Base-by-base conservation (phyloP, 2,329 filamentous ascomycete genomes). In the Fusarium zealandicum region DNA sequence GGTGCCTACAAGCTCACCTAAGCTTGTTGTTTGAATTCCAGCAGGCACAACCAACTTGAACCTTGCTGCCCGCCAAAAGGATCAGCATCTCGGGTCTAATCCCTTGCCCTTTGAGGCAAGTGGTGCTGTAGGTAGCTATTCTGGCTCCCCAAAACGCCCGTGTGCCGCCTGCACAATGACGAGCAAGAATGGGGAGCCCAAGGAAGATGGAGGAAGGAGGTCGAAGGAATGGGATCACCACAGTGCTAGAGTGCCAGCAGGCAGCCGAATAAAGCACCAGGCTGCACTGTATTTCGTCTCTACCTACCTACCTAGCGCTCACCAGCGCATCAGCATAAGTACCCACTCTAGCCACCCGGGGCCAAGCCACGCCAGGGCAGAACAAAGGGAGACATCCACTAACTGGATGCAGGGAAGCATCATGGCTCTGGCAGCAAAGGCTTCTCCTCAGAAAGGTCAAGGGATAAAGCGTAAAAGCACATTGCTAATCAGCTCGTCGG, bases 111-210 rank as follows among this genome's bases (percentile, higher is more conserved):
- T 50, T 46, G 11, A 10, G 22, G 17, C 41, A 18, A 32, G 16
- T 46, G 50, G 40, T 16, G 36, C 28, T 30, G 22, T 3, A 25
- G 22, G 6, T 25, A 39, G 36, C 16, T 38, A 38, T 32, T 22
- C 14, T 20, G 7, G 22, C 41, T 39, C 10, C 11, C 20, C 25
- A 27, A 41, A 42, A 27, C 36, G 42, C 25, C 51, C 39, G 12
- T 13, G 22, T 47, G n/a, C n/a, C n/a, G n/a, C n/a, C 60, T 64
- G 61, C 54, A 53, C 41, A 45, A 64, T 62, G 54, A 64, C 50
- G 61, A 47, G 53, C 41, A 48, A 54, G 39, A 51, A 55, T 44
- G 50, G 37, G 31, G 33, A 5, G 45, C 32, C 28, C 25, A 22
- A 40, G 40, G 42, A 52, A 59, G 35, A 41, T 27, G 40, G 25